These are phyloP conservation scores for Beta macrorhiza DNA, from an alignment of 179 eudicot species.

Conservation along the genomic window DNA sequence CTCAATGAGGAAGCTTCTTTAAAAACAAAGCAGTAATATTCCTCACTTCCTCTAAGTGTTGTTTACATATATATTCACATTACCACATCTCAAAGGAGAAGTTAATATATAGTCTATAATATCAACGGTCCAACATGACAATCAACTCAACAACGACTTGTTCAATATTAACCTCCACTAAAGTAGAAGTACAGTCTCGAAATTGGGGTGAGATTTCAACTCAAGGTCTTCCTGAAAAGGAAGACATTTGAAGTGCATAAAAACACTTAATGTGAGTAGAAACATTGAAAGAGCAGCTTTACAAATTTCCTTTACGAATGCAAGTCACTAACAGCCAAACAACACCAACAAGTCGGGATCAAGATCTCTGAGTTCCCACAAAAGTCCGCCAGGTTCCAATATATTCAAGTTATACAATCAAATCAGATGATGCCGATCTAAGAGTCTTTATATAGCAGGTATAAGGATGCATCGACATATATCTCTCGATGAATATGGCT, in stretches of 20 bases:
- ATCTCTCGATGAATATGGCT: too few species aligned
- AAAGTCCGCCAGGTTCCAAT: not conserved
- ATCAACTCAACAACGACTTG: not conserved
- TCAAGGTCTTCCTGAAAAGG: not conserved
- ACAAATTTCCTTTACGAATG: not conserved
- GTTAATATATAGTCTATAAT: not conserved
- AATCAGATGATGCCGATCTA: not conserved
- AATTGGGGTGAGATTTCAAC: not conserved
- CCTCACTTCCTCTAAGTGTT: not conserved
- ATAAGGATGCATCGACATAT: not conserved
- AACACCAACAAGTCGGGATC: not conserved
- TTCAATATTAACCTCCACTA: not conserved
- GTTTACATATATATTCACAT: not conserved
- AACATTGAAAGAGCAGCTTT: not conserved
- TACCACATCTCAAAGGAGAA: not conserved
- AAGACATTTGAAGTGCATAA: not conserved
- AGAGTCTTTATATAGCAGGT: not conserved
- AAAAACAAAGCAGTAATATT: not conserved
- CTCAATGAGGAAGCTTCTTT: not conserved
- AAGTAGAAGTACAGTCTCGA: not conserved
- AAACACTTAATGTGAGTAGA: not conserved
- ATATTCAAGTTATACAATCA: not conserved
- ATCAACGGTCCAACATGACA: not conserved
- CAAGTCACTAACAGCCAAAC: not conserved
- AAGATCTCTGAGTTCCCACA: not conserved